Conservation (phyloP, 2,329 filamentous ascomycete species). For the Penicillium nordicum region DNA sequence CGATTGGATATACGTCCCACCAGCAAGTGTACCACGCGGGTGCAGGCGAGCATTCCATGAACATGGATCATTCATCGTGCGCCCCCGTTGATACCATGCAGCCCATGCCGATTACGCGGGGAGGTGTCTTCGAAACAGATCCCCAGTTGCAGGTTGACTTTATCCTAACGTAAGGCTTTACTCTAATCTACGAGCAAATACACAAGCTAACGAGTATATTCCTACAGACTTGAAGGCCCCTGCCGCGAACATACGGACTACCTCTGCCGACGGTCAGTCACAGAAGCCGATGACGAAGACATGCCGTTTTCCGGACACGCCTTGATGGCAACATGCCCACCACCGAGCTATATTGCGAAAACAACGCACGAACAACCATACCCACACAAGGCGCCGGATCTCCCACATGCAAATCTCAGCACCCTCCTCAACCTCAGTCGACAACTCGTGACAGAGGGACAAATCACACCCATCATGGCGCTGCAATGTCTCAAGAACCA, state of each 20-base stretch:
- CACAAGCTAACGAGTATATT: constrained; percentile 1
- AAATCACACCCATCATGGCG: constrained; percentile 90
- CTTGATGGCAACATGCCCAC: constrained; percentile 87
- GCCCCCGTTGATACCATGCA: constrained; percentile 8
- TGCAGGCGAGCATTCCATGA: constrained; percentile 24
- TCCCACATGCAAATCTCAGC: constrained; percentile 70
- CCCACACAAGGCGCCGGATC: constrained; percentile 72
- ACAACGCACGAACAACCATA: constrained; percentile 54
- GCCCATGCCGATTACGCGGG: constrained; percentile 18
- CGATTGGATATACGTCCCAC: constrained; percentile 23
- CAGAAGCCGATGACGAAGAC: constrained; percentile 59
- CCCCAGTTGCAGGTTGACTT: constrained; percentile 49
- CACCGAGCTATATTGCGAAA: constrained; percentile 59
- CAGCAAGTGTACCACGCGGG: constrained; percentile 22
- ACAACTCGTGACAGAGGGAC: constrained; percentile 74
- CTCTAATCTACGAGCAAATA: neutral
- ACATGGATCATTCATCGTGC: constrained; percentile 24
- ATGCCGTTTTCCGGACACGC: constrained; percentile 74
- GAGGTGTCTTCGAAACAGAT: constrained; percentile 45
- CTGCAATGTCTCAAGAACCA: constrained; percentile 78
- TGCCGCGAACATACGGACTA: constrained; percentile 62
- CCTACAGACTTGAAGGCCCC: constrained; percentile 54
- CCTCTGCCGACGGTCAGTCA: constrained; percentile 73
- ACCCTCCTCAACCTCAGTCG: constrained; percentile 82
- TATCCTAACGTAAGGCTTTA: constrained; percentile 42